These are phyloP conservation scores for Aspergillus fijiensis DNA, from an alignment of 2,329 filamentous ascomycete species.

Conservation along the genomic window DNA sequence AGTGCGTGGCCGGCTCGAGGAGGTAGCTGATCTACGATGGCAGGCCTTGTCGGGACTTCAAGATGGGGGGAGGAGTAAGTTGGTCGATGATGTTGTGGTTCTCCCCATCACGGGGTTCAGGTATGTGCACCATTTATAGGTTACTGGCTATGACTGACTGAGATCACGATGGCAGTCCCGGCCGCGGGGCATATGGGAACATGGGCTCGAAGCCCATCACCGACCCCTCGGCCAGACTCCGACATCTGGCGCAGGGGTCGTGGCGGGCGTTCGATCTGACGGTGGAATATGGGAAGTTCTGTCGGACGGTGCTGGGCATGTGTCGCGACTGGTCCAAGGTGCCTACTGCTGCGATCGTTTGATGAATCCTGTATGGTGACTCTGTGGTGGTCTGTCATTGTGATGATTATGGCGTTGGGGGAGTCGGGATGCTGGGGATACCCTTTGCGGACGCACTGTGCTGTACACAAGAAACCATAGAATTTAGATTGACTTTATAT, in stretches of 20 bases:
- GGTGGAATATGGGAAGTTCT: constrained; percentile 33
- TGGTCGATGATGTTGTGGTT: constrained; percentile 33
- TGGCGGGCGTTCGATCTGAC: constrained; percentile 29
- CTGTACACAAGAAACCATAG: too few species aligned
- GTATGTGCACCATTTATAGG: constrained; percentile 14
- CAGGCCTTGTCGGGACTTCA: constrained; percentile 30
- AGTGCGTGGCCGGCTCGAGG: constrained; percentile 24
- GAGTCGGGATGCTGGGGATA: too few species aligned
- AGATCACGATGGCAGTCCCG: constrained; percentile 19
- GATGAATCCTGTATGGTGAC: too few species aligned
- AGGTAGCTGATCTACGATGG: constrained; percentile 28
- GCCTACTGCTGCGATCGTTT: background rate
- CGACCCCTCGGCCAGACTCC: constrained; percentile 29
- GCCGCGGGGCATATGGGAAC: constrained; percentile 29
- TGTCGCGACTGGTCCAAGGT: constrained; percentile 33
- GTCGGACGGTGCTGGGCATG: constrained; percentile 32
- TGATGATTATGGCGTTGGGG: too few species aligned
- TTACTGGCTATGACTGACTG: background rate
- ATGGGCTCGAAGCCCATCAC: constrained; percentile 35
- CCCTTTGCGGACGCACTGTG: too few species aligned
- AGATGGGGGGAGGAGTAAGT: constrained; percentile 31
- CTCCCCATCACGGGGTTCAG: constrained; percentile 38
- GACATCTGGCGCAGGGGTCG: constrained; percentile 32
- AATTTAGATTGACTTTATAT: too few species aligned
- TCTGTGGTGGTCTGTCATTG: too few species aligned